Evolutionary conservation across 495 filamentous ascomycete species (phyloP).

Genomic region (Podospora tetraspora): DNA sequence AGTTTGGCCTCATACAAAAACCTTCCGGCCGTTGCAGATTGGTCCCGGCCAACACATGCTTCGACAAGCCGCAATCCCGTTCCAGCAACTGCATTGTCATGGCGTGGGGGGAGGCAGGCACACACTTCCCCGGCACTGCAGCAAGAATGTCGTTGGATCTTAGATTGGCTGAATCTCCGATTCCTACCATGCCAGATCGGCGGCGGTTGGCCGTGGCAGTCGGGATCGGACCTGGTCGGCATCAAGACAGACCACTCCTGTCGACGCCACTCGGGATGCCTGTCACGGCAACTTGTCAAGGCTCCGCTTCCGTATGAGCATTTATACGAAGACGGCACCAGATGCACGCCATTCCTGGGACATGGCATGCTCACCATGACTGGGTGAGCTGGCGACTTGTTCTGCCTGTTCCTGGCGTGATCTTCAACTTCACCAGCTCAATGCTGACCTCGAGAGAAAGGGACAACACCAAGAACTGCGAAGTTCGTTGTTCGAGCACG

Average conservation of each 20-base stretch:
- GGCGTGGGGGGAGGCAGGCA: background rate
- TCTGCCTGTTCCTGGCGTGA: background rate
- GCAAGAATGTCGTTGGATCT: background rate
- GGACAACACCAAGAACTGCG: background rate
- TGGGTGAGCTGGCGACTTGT: background rate
- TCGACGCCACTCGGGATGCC: background rate
- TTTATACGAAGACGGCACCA: background rate
- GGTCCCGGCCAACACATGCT: no score
- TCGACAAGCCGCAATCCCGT: background rate
- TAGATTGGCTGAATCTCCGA: background rate
- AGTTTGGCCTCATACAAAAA: background rate
- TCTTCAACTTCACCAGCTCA: background rate
- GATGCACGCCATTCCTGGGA: no score
- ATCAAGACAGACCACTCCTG: background rate
- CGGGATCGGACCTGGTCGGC: background rate
- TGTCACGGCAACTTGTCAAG: background rate
- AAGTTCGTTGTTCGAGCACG: background rate
- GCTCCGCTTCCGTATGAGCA: background rate
- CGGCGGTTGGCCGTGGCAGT: background rate
- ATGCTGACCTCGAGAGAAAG: background rate
- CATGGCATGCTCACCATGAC: background rate
- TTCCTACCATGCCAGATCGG: background rate
- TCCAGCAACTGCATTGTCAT: background rate
- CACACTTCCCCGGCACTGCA: background rate
- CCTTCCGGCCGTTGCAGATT: background rate